Conservation (phyloP, 495 filamentous ascomycete genomes). For the Poronia punctata region DNA sequence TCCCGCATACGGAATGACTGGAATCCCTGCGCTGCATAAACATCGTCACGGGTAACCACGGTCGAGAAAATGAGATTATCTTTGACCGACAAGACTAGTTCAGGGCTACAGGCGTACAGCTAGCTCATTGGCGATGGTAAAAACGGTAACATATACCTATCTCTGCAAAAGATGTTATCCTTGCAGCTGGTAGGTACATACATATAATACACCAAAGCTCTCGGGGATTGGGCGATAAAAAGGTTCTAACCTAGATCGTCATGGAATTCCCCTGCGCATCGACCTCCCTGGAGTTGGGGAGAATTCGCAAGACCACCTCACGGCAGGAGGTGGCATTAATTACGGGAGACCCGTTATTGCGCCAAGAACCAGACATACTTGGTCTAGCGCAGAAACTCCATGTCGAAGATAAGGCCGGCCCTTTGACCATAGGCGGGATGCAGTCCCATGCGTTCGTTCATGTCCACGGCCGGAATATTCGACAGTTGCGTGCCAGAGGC, state of each 20-base stretch:
- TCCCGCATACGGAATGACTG: no score
- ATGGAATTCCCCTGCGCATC: conserved; percentile 36
- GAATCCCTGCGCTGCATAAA: no score
- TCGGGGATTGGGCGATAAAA: conserved; percentile 50
- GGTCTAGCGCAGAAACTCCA: conserved; percentile 7
- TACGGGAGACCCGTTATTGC: conserved; percentile 11
- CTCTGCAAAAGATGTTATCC: conserved; percentile 48
- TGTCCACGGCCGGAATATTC: no score
- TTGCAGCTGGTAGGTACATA: conserved; percentile 45
- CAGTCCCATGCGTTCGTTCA: conserved; percentile 16
- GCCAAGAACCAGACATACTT: conserved; percentile 12
- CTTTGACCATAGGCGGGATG: conserved; percentile 13
- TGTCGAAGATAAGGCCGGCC: conserved; percentile 10
- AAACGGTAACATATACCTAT: no score
- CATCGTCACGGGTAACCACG: no score
- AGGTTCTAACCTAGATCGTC: conserved; percentile 31
- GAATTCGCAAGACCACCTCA: conserved; percentile 35
- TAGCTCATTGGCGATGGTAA: no score
- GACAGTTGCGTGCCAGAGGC: no score
- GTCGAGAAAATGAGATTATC: no score
- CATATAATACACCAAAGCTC: conserved; percentile 48
- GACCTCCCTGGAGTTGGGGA: conserved; percentile 42
- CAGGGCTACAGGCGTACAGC: no score
- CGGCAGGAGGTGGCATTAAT: no score
- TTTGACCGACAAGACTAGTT: no score